Evolutionary conservation across 805 yeast species (phyloP), one percentile per base, ranked within the genome.

Genomic region (Starmerella asiatica): DNA sequence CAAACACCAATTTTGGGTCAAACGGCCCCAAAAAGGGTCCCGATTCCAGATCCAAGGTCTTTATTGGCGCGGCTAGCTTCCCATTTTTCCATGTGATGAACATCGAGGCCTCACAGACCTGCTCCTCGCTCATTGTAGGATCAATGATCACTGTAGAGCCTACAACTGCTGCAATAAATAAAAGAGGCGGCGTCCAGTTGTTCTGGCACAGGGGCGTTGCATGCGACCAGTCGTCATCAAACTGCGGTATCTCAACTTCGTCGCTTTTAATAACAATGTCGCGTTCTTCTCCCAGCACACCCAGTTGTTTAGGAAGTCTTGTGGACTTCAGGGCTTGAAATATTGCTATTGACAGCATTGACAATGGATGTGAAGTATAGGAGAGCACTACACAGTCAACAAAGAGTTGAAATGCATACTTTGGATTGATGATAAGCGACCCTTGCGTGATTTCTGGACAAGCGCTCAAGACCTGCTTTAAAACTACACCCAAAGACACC

Each of bases 51-150:
- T 76, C 74, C n/a, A 80, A 58, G 16, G 79, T 75, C 47, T 75
- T 68, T 3, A 85, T 63, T 1, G 96, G 94, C 0, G 93, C 69
- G 9, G 76, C 71, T 1, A 82, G 71, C 42, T 67, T 64, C n/a
- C 75, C 75, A 42, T 75, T 62, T 40, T 71, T 70, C 74, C 79
- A 88, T 26, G 86, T 76, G 3, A 82, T 56, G 34, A 85, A 63
- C 17, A 88, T 47, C 1, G 94, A 94, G 43, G 81, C 78, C 48
- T 88, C 94, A 43, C 85, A 68, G 2, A 86, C 94, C 45, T 76
- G 81, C 56, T 82, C 86, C 58, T 88, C 98, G 43, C 78, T 81
- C n/a, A 72, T 63, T 1, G 93, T 76, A 0, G 98, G 97, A 55
- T 88, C 98, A 20, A 86, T 64, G 19, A 84, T 59, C 8, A 77